Evolutionary conservation across 1,284 basidiomycete species (phyloP).

Genomic region (Cryptococcus wingfieldii): DNA sequence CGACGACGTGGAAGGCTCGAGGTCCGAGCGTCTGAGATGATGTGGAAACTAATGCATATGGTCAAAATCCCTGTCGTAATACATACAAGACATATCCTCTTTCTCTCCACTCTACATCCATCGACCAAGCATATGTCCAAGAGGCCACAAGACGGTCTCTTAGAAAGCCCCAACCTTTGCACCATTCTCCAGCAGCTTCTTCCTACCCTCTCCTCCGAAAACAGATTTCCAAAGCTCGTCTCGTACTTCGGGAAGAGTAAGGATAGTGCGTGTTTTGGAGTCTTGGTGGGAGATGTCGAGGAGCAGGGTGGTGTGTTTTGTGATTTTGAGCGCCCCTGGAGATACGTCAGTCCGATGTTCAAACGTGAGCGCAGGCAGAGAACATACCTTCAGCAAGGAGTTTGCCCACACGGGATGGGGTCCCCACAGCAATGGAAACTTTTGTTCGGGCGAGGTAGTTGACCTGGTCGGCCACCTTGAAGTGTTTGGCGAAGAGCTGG

Average conservation of each 20-base stretch:
- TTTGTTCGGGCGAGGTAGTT: constrained; percentile 46
- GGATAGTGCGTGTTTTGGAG: constrained; percentile 43
- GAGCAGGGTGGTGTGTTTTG: constrained; percentile 38
- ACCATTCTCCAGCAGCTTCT: constrained; percentile 29
- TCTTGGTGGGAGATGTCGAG: constrained; percentile 45
- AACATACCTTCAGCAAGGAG: constrained; percentile 41
- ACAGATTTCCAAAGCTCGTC: constrained; percentile 48
- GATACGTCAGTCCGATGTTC: constrained; percentile 5
- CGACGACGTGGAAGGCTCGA: too few relatives aligned
- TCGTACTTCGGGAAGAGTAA: constrained; percentile 46
- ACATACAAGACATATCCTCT: too few relatives aligned
- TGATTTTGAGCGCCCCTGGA: constrained; percentile 40
- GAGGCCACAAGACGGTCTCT: rapidly evolving
- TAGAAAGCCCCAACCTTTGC: constrained; percentile 44
- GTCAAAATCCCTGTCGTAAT: too few relatives aligned
- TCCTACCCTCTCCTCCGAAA: constrained; percentile 35
- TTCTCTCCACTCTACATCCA: too few relatives aligned
- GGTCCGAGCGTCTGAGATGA: too few relatives aligned
- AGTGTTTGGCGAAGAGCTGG: constrained; percentile 50
- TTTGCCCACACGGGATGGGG: constrained; percentile 47
- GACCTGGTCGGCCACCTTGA: constrained; percentile 48
- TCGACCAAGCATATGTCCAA: not conserved
- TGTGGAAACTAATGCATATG: too few relatives aligned
- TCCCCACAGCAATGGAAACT: constrained; percentile 48
- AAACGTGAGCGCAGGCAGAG: not conserved